These are phyloP conservation scores for Triticum turgidum DNA, from an alignment of 176 grass and related monocot species.

Conservation along the genomic window DNA sequence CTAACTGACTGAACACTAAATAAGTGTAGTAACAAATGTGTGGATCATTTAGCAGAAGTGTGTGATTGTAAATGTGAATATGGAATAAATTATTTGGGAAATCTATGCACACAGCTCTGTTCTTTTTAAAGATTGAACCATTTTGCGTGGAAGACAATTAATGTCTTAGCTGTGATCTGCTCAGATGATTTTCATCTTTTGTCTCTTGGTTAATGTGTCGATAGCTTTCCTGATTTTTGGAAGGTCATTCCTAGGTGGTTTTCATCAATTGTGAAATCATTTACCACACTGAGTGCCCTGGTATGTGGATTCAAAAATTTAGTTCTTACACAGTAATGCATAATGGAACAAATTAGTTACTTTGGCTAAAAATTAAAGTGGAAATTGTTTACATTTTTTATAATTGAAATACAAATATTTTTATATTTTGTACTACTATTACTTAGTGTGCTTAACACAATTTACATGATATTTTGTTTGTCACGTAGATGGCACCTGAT, in stretches of 20 bases:
- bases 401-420: not conserved
- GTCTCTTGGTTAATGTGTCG: not conserved
- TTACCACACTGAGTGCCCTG: not conserved
- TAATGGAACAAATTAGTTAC: not conserved
- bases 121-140: conserved; percentile 15
- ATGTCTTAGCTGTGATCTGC: conserved; percentile 2
- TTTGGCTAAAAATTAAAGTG: not conserved
- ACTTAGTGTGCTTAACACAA: conserved; percentile 28
- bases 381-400: not conserved
- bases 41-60: not conserved
- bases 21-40: not conserved
- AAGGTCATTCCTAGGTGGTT: not conserved
- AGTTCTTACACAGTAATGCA: not conserved
- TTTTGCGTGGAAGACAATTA: not conserved
- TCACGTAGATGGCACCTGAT: conserved; percentile 85
- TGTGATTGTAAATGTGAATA: not conserved
- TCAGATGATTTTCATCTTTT: not conserved
- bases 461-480: conserved; percentile 32
- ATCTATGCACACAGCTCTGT: not conserved
- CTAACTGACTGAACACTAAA: not conserved
- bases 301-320: not conserved
- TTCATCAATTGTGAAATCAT: not conserved
- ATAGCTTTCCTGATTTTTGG: not conserved
- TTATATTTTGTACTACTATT: not conserved
- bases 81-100: not conserved